A percentile compares a stretch with the other conserved stretches of the same genome.
Conservation (phyloP, 2,329 filamentous ascomycete species). For the Stachybotrys elegans region DNA sequence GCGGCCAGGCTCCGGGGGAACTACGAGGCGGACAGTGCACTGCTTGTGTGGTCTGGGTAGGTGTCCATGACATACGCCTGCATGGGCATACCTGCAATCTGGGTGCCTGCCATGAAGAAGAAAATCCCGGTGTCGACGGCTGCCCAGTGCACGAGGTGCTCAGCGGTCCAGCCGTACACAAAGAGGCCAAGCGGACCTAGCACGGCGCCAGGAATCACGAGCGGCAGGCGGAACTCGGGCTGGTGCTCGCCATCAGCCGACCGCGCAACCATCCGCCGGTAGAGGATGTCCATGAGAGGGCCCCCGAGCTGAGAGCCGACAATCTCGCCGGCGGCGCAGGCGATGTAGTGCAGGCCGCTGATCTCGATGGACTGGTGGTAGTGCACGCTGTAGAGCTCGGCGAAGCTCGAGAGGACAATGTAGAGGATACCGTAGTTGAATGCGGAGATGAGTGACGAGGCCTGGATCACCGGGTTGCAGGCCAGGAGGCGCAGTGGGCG, state of each 20-base stretch:
- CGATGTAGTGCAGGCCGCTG: slow-evolving; percentile 60
- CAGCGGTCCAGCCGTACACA: slow-evolving; percentile 38
- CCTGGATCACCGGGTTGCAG: slow-evolving; percentile 57
- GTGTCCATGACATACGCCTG: slow-evolving; percentile 37
- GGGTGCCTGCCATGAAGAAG: slow-evolving; percentile 24
- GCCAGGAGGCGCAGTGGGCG: slow-evolving; percentile 51
- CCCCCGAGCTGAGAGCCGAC: slow-evolving; percentile 45
- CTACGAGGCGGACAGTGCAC: slow-evolving; percentile 40
- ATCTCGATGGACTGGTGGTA: slow-evolving; percentile 54
- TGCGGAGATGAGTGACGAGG: slow-evolving; percentile 48
- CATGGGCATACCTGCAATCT: slow-evolving; percentile 24
- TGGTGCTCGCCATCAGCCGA: slow-evolving; percentile 5
- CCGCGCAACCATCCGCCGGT: slow-evolving; percentile 13
- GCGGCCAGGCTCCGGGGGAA: slow-evolving; percentile 40
- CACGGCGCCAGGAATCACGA: slow-evolving; percentile 33
- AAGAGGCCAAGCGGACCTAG: slow-evolving; percentile 32
- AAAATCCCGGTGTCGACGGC: slow-evolving; percentile 31
- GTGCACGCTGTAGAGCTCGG: slow-evolving; percentile 47
- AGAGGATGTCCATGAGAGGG: slow-evolving; percentile 36
- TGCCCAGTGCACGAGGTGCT: slow-evolving; percentile 30
- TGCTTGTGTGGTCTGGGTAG: slow-evolving; percentile 41
- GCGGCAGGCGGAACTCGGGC: slow-evolving; percentile 20
- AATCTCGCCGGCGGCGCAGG: slow-evolving; percentile 58
- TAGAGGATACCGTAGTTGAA: slow-evolving; percentile 60
- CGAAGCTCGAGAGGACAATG: slow-evolving; percentile 58